Percentiles rank a stretch among this genome's conserved stretches.
These are phyloP conservation scores for Eucalyptus grandis DNA, from an alignment of 345 rosid genomes.

Conservation along the genomic window DNA sequence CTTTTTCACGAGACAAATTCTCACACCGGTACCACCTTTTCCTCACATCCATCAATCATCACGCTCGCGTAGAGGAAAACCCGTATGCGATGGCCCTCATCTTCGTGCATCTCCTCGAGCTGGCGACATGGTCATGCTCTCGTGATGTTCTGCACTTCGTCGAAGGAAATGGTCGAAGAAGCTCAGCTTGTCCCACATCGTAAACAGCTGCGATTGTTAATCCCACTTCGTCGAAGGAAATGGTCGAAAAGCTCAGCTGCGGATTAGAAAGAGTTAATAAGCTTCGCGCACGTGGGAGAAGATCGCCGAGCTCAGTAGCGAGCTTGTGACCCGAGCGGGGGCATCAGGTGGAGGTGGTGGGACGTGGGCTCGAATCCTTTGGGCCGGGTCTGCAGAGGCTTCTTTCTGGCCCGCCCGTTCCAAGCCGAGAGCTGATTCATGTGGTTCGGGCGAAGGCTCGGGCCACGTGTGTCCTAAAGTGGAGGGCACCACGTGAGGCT, in stretches of 20 bases:
- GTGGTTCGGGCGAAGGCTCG: not conserved
- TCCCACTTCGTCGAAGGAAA: not conserved
- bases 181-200: not conserved
- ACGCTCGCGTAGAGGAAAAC: not conserved
- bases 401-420: not conserved
- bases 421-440: accelerated
- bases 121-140: not conserved
- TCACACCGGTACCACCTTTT: not conserved
- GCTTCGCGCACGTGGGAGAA: accelerated
- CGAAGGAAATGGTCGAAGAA: not conserved
- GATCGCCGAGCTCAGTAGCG: not conserved
- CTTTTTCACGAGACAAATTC: not conserved
- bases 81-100: not conserved
- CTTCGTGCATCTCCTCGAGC: not conserved
- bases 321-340: not conserved
- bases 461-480: not conserved
- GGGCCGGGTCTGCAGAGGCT: not conserved
- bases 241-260: not conserved
- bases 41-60: not conserved
- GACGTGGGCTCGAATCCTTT: not conserved
- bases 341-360: not conserved
- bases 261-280: no score
- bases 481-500: not conserved
- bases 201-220: no score
- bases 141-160: not conserved